A percentile compares a stretch with the other conserved stretches of the same genome.
These are phyloP conservation scores for Suillus lakei DNA, from an alignment of 768 basidiomycete genomes.

Conservation along the genomic window DNA sequence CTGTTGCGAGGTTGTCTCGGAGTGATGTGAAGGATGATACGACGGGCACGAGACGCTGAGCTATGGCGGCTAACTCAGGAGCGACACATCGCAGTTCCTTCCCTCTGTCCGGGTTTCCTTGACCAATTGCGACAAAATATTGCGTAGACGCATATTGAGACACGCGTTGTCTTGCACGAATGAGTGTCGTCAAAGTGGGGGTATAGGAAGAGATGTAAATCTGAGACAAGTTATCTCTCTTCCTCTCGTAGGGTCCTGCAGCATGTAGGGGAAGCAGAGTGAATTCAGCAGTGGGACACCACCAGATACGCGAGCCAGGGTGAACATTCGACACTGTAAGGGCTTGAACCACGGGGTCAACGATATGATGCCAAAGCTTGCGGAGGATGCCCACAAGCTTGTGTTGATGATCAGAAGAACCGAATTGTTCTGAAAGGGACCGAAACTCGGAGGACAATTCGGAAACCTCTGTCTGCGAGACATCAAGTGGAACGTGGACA, in stretches of 20 bases:
- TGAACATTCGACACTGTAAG: constrained; percentile 12
- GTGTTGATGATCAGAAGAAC: constrained; percentile 19
- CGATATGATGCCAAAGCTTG: constrained; percentile 30
- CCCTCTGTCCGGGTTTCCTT: constrained; percentile 13
- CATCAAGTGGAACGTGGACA: constrained; percentile 11
- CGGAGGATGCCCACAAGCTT: constrained; percentile 18
- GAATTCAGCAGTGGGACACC: constrained; percentile 38
- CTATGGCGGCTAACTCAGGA: constrained; percentile 20
- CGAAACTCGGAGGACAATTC: constrained; percentile 15
- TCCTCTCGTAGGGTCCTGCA: constrained; percentile 31
- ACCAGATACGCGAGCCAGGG: constrained; percentile 31
- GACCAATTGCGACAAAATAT: constrained; percentile 22
- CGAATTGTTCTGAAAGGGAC: constrained; percentile 9
- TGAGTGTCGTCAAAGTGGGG: constrained; percentile 15
- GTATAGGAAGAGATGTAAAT: constrained; percentile 38
- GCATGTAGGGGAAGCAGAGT: constrained; percentile 38
- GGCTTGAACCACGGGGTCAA: constrained; percentile 23
- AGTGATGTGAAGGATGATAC: not conserved
- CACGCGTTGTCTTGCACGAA: constrained; percentile 21
- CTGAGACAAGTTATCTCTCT: constrained; percentile 13
- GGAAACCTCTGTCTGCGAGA: constrained; percentile 8
- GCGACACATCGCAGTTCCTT: constrained; percentile 17
- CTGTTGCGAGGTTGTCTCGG: constrained; percentile 1
- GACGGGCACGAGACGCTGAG: constrained; percentile 14
- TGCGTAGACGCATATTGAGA: not conserved